Evolutionary conservation across 495 filamentous ascomycete genomes (phyloP).

Genomic region (Neurospora tetrasperma): DNA sequence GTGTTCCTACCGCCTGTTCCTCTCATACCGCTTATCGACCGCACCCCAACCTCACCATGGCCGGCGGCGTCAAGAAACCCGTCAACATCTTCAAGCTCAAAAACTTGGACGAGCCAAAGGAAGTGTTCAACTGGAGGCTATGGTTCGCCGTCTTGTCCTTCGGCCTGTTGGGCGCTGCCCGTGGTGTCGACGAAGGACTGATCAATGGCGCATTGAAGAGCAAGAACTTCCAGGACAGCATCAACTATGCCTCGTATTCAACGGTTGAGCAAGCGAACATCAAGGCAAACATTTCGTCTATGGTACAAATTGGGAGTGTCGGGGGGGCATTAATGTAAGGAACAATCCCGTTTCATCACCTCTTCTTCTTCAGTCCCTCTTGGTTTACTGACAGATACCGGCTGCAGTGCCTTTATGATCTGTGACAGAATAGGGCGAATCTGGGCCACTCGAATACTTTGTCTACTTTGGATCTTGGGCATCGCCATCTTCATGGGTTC

Average conservation of each 20-base stretch:
- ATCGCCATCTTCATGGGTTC: constrained; percentile 59
- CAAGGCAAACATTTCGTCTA: constrained; percentile 59
- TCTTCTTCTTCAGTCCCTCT: neutral
- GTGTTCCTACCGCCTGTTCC: neutral
- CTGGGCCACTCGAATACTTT: constrained; percentile 59
- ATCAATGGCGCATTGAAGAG: constrained; percentile 58
- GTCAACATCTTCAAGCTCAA: constrained; percentile 56
- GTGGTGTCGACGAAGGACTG: constrained; percentile 64
- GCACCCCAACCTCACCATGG: constrained; percentile 33
- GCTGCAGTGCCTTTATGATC: constrained; percentile 45
- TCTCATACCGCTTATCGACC: neutral
- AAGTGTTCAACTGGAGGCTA: constrained; percentile 54
- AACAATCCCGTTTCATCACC: neutral
- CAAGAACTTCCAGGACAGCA: constrained; percentile 48
- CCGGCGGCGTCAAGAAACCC: constrained; percentile 52
- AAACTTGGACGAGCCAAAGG: constrained; percentile 42
- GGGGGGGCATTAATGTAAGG: constrained; percentile 50
- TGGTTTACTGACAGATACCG: neutral
- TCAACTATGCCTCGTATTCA: constrained; percentile 44
- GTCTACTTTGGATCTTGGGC: constrained; percentile 55
- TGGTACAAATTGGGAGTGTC: constrained; percentile 63
- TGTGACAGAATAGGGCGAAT: constrained; percentile 60
- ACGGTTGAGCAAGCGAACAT: constrained; percentile 48
- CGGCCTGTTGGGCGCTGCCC: constrained; percentile 58
- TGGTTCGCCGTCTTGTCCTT: constrained; percentile 59